phyloP scores from a whole-genome alignment of 1,284 basidiomycete species.

The Vanrija pseudolonga region DNA sequence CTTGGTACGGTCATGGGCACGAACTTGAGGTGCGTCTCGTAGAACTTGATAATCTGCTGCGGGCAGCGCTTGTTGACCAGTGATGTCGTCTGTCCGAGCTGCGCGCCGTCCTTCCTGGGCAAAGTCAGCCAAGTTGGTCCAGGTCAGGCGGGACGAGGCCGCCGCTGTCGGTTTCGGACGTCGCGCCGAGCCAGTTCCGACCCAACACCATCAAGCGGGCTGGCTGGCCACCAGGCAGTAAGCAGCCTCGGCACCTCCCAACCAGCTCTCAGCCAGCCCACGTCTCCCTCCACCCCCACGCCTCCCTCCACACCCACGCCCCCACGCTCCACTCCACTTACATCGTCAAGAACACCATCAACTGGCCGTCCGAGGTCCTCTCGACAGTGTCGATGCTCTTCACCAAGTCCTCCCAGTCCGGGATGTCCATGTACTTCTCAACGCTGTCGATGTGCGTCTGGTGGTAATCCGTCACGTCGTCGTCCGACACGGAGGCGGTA shows the following conservation, averaged over 20 bases:
- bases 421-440: too few species aligned
- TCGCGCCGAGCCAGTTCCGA: too few species aligned
- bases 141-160: too few species aligned
- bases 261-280: too few species aligned
- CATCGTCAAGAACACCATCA: constrained; percentile 45
- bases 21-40: constrained; percentile 46
- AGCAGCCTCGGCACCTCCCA: too few species aligned
- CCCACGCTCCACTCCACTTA: constrained; percentile 21
- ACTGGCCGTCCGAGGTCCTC: constrained; percentile 20
- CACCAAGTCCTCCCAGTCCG: constrained; percentile 47
- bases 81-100: constrained; percentile 23
- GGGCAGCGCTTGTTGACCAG: constrained; percentile 41
- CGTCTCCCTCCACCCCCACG: too few species aligned
- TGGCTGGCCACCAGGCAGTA: too few species aligned
- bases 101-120: constrained; percentile 38
- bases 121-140: constrained; percentile 3
- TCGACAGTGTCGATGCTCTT: constrained; percentile 41
- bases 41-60: constrained; percentile 44
- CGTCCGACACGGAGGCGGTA: constrained; percentile 8
- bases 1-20: neutral
- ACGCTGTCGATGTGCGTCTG: constrained; percentile 32
- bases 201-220: too few species aligned
- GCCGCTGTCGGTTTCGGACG: too few species aligned
- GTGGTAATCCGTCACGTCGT: constrained; percentile 48
- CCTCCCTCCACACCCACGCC: neutral